Percentiles rank a stretch among this genome's conserved stretches.
phyloP scores from a whole-genome alignment of 1,284 basidiomycete genomes.

The Ustilago crameri region DNA sequence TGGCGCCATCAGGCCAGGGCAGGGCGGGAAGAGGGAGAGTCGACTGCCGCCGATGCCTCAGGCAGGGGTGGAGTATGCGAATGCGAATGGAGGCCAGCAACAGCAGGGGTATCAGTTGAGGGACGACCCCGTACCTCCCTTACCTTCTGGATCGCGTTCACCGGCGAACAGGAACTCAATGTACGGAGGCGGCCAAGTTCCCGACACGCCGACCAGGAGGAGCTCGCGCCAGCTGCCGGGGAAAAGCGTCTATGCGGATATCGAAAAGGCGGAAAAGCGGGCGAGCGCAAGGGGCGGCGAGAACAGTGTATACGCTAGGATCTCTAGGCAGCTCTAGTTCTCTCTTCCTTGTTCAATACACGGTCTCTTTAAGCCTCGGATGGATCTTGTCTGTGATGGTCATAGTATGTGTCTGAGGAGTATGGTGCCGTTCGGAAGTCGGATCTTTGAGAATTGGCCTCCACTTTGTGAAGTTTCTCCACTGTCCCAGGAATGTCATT shows the following conservation, averaged over 20 bases:
- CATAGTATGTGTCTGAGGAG: neutral
- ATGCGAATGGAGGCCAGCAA: neutral
- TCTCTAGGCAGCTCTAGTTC: conserved; percentile 25
- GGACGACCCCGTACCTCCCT: conserved; percentile 16
- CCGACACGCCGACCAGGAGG: conserved; percentile 31
- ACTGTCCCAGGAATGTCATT: too few species aligned
- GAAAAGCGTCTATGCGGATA: conserved; percentile 8
- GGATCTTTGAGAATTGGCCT: neutral
- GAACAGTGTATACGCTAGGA: conserved; percentile 26
- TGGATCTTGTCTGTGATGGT: neutral
- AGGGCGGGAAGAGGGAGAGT: conserved; percentile 15
- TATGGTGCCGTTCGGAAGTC: neutral
- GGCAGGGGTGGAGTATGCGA: neutral
- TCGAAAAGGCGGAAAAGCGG: conserved; percentile 3
- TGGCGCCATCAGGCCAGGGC: neutral
- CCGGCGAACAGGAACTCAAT: conserved; percentile 10
- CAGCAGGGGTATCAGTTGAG: conserved; percentile 28
- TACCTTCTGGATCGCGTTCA: conserved; percentile 6
- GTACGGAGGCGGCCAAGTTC: conserved; percentile 1
- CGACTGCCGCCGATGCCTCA: conserved; percentile 28
- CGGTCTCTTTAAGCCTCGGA: too few species aligned
- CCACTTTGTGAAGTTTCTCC: too few species aligned
- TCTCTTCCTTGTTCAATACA: neutral
- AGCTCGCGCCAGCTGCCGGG: conserved; percentile 28
- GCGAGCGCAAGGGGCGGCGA: conserved; percentile 9